A percentile compares a stretch with the other conserved stretches of the same genome.
These are phyloP conservation scores for Botrytis elliptica DNA, from an alignment of 2,329 filamentous ascomycete species.

Conservation along the genomic window DNA sequence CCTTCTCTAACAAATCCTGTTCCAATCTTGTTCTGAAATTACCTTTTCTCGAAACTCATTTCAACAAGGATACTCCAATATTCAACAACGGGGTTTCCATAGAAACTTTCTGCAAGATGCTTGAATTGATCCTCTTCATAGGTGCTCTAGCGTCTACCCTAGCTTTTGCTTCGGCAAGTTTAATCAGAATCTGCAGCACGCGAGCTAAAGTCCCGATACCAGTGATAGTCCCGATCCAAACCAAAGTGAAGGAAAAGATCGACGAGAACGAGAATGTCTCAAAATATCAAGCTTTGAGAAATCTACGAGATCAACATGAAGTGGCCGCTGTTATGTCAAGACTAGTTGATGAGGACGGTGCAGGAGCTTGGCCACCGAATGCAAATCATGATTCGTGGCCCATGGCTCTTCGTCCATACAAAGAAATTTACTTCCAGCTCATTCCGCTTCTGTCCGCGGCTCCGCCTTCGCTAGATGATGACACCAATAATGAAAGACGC, in stretches of 20 bases:
- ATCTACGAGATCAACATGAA: conserved; percentile 13
- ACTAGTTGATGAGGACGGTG: conserved; percentile 14
- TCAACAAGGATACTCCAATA: neutral
- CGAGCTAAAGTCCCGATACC: neutral
- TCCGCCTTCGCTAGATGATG: conserved; percentile 1
- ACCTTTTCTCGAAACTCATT: neutral
- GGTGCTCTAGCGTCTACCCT: conserved; percentile 5
- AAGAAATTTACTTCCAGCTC: conserved; percentile 12
- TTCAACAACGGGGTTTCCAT: conserved; percentile 6
- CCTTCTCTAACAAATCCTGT: neutral
- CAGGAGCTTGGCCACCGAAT: conserved; percentile 19
- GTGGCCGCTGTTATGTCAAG: neutral
- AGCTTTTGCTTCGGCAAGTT: neutral
- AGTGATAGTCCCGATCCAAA: neutral
- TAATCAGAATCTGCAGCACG: neutral
- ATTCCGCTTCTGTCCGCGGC: conserved; percentile 12
- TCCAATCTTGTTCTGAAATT: neutral
- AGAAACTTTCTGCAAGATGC: neutral
- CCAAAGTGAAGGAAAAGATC: neutral
- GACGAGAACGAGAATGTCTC: conserved; percentile 8
- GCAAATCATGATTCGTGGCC: conserved; percentile 15
- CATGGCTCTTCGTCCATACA: conserved; percentile 1
- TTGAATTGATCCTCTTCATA: conserved; percentile 2
- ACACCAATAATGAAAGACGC: conserved; percentile 12
- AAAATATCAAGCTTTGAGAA: conserved; percentile 10